phyloP scores from a whole-genome alignment of 768 basidiomycete species.

The Tulasnella sp. region DNA sequence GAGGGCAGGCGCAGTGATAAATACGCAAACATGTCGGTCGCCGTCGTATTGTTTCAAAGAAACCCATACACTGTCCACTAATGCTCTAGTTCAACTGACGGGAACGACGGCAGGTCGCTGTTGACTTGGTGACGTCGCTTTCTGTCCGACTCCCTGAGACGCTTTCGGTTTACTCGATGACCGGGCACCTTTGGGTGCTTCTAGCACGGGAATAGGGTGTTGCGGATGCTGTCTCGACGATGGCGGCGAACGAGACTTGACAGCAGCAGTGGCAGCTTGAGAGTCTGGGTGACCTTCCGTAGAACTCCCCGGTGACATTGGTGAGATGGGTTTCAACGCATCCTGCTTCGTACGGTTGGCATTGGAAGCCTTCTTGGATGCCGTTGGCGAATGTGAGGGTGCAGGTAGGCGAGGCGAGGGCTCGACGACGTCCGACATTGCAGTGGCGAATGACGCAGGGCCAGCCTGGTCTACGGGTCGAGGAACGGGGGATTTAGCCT shows the following conservation, averaged over 20 bases:
- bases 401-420: background rate
- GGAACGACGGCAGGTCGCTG: background rate
- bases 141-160: background rate
- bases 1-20: too few species aligned
- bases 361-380: constrained; percentile 6
- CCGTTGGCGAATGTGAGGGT: background rate
- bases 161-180: background rate
- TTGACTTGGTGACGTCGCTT: too few species aligned
- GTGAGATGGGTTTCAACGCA: constrained; percentile 11
- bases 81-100: background rate
- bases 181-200: background rate
- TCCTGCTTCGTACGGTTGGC: background rate
- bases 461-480: background rate
- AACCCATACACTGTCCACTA: too few species aligned
- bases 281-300: too few species aligned
- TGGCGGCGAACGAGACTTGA: background rate
- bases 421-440: background rate
- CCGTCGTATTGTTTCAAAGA: too few species aligned
- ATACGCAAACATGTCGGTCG: too few species aligned
- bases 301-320: background rate
- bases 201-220: background rate
- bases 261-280: background rate
- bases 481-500: constrained; percentile 3
- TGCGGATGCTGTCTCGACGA: background rate
- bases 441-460: background rate